Conservation (phyloP, 2,329 filamentous ascomycete species). For the Verticillium nubilum region DNA sequence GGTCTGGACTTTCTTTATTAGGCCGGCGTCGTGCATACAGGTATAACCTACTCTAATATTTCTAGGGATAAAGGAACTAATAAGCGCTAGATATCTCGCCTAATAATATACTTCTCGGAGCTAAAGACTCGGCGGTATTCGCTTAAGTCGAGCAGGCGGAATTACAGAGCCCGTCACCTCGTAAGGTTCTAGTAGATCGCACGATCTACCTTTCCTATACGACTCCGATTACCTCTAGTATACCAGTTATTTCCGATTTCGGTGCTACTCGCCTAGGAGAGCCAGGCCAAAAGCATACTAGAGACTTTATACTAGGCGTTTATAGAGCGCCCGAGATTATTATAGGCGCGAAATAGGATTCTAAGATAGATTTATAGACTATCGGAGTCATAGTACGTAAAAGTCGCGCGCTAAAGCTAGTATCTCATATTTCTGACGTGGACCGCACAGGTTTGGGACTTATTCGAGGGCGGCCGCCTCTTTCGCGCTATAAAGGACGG, state of each 20-base stretch:
- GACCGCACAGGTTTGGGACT: slow-evolving; percentile 21
- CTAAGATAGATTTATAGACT: slow-evolving; percentile 28
- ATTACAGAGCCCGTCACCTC: slow-evolving; percentile 13
- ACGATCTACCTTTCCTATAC: slow-evolving; percentile 21
- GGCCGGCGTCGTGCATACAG: slow-evolving; percentile 8
- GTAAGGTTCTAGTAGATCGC: slow-evolving; percentile 20
- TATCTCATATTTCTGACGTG: neutral
- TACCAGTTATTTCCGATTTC: slow-evolving; percentile 22
- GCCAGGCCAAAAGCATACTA: slow-evolving; percentile 10
- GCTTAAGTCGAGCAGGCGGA: slow-evolving; percentile 10
- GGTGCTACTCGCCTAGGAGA: slow-evolving; percentile 21
- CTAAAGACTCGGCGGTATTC: slow-evolving; percentile 9
- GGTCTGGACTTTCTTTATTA: slow-evolving; percentile 7
- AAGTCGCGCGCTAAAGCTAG: too few relatives aligned
- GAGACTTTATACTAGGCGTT: slow-evolving; percentile 24
- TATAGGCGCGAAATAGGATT: slow-evolving; percentile 25
- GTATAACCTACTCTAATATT: neutral
- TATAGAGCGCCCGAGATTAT: slow-evolving; percentile 29
- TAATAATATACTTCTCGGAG: slow-evolving; percentile 18
- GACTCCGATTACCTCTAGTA: slow-evolving; percentile 13
- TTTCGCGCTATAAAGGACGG: slow-evolving; percentile 16
- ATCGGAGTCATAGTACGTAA: slow-evolving; percentile 22
- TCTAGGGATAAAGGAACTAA: neutral
- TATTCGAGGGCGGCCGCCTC: slow-evolving; percentile 22
- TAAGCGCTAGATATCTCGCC: slow-evolving; percentile 13